phyloP scores from a whole-genome alignment of 192 early-diverging fungal species.

The Martensiomyces pterosporus region DNA sequence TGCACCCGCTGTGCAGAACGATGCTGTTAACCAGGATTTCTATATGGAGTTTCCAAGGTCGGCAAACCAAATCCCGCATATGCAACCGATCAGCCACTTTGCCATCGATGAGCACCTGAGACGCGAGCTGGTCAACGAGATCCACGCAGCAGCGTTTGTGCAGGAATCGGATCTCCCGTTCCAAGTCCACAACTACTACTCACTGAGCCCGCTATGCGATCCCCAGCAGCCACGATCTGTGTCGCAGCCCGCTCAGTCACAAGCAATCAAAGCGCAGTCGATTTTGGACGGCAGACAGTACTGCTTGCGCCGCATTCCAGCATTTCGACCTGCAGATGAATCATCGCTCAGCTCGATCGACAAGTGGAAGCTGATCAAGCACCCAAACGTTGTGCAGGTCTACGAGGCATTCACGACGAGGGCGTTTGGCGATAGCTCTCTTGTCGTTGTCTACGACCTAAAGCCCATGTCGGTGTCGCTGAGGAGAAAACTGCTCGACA shows the following conservation, averaged over 20 bases:
- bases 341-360: conserved; percentile 79
- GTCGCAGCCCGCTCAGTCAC: conserved; percentile 63
- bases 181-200: conserved; percentile 89
- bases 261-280: conserved; percentile 82
- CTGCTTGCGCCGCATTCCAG: conserved; percentile 75
- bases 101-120: conserved; percentile 82
- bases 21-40: conserved; percentile 10
- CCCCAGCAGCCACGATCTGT: too few species aligned
- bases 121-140: conserved; percentile 67
- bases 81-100: conserved; percentile 76
- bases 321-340: conserved; percentile 72
- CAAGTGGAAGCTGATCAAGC: conserved; percentile 75
- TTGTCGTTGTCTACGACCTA: conserved; percentile 96
- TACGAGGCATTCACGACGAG: conserved; percentile 94
- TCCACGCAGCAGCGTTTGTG: conserved; percentile 27
- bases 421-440: conserved; percentile 90
- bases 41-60: conserved; percentile 13
- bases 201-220: conserved; percentile 65
- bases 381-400: conserved; percentile 80
- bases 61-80: conserved; percentile 64
- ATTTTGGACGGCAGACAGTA: conserved; percentile 84
- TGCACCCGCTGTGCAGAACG: neutral
- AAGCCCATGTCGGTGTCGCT: conserved; percentile 60
- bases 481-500: conserved; percentile 15
- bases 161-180: conserved; percentile 61